These are phyloP conservation scores for Neonectria hederae DNA, from an alignment of 2,329 filamentous ascomycete species.

Conservation along the genomic window DNA sequence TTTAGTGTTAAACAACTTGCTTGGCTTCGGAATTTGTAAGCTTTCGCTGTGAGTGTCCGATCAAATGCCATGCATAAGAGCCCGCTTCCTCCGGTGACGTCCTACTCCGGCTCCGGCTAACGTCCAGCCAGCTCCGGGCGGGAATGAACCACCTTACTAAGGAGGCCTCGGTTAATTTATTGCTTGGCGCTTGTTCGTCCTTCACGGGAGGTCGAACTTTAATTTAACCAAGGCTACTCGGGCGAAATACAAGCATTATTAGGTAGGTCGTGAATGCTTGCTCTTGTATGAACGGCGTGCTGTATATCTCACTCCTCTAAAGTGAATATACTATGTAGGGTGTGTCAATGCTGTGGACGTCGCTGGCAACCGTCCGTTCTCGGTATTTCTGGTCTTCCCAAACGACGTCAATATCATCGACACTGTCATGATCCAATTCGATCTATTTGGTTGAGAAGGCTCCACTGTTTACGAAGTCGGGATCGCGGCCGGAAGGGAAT, in stretches of 20 bases:
- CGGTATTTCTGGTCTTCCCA: neutral
- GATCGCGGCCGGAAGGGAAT: conserved; percentile 4
- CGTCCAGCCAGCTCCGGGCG: neutral
- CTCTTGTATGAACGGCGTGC: too few relatives aligned
- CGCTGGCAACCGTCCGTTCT: neutral
- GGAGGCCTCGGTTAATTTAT: too few relatives aligned
- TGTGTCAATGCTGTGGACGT: too few relatives aligned
- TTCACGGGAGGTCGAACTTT: too few relatives aligned
- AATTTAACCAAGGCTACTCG: too few relatives aligned
- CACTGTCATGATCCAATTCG: conserved; percentile 1
- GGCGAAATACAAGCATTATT: too few relatives aligned
- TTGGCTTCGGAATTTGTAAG: neutral
- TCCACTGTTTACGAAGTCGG: neutral
- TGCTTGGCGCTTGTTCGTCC: too few relatives aligned
- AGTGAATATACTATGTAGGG: too few relatives aligned
- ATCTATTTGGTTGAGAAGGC: neutral
- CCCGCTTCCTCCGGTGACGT: neutral
- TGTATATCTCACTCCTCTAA: too few relatives aligned
- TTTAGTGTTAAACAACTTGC: neutral
- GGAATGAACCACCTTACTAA: too few relatives aligned
- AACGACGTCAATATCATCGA: neutral
- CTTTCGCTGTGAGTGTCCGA: neutral
- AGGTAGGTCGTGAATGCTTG: too few relatives aligned
- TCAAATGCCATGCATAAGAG: too few relatives aligned
- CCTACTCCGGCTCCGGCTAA: neutral